phyloP scores from a whole-genome alignment of 208 protist genomes.

The Endotrypanum monterogeii region DNA sequence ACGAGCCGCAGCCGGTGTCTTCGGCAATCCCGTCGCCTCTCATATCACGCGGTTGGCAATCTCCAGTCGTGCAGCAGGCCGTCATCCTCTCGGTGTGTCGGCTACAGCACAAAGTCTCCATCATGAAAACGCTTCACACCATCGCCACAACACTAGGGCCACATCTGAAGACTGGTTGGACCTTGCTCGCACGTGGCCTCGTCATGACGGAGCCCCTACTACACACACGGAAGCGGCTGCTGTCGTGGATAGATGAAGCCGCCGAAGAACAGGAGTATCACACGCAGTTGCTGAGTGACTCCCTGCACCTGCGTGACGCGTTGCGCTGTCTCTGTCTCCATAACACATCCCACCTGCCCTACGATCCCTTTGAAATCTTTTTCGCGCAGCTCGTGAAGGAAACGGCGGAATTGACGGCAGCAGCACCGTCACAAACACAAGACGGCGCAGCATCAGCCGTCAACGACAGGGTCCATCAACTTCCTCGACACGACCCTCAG shows the following conservation, averaged over 20 bases:
- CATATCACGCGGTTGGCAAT: constrained; percentile 5
- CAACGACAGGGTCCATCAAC: constrained; percentile 2
- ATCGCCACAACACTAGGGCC: constrained; percentile 54
- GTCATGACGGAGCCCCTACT: constrained; percentile 48
- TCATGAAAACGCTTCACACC: constrained; percentile 63
- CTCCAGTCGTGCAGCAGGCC: constrained; percentile 27
- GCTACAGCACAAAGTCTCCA: constrained; percentile 52
- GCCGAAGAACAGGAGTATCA: constrained; percentile 32
- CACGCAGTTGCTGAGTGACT: constrained; percentile 45
- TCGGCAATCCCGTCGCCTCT: constrained; percentile 3
- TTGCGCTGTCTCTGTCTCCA: constrained; percentile 56
- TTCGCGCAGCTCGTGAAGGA: constrained; percentile 39
- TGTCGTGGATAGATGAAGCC: constrained; percentile 40
- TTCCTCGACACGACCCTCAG: constrained; percentile 26
- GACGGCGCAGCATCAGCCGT: neutral
- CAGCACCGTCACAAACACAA: neutral
- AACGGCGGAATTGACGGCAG: constrained; percentile 1
- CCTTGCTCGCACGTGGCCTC: constrained; percentile 45
- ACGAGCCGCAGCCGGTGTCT: constrained; percentile 1
- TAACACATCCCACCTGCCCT: constrained; percentile 34
- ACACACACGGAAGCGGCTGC: constrained; percentile 32
- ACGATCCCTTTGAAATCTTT: constrained; percentile 34
- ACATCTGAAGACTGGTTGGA: constrained; percentile 48
- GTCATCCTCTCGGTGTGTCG: constrained; percentile 33
- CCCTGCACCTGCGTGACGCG: constrained; percentile 59